A percentile compares a stretch with the other conserved stretches of the same genome.
phyloP scores from a whole-genome alignment of 2,329 filamentous ascomycete species.

The Penicillium sp. region DNA sequence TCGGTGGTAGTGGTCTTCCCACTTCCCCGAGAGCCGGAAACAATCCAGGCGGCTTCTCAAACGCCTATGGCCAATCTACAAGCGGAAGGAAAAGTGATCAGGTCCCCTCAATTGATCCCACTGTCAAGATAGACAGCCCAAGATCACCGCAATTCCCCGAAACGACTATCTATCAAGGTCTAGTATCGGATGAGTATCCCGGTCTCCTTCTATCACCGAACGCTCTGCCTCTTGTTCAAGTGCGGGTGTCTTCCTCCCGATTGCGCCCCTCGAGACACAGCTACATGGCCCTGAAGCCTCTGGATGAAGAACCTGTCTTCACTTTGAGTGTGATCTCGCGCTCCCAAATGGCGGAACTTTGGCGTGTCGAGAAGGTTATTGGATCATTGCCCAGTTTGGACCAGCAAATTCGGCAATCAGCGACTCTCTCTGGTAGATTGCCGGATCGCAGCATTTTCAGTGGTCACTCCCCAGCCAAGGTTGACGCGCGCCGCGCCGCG shows the following conservation, averaged over 20 bases:
- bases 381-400: constrained; percentile 75
- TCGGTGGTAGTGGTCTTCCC: constrained; percentile 47
- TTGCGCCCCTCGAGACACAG: constrained; percentile 87
- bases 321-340: constrained; percentile 80
- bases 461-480: constrained; percentile 86
- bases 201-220: constrained; percentile 81
- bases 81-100: constrained; percentile 9
- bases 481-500: constrained; percentile 76
- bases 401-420: constrained; percentile 67
- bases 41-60: constrained; percentile 66
- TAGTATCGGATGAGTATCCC: constrained; percentile 80
- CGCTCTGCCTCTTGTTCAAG: constrained; percentile 75
- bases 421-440: constrained; percentile 66
- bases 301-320: constrained; percentile 90
- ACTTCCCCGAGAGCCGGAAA: constrained; percentile 68
- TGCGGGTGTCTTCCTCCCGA: constrained; percentile 88
- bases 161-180: constrained; percentile 62
- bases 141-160: constrained; percentile 27
- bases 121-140: constrained; percentile 32
- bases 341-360: constrained; percentile 61
- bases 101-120: constrained; percentile 34
- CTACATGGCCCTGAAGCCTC: constrained; percentile 68
- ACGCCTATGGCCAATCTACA: constrained; percentile 48
- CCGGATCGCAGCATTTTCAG: constrained; percentile 83
- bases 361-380: constrained; percentile 91